Base-by-base conservation (phyloP, 2,329 filamentous ascomycete genomes). In the Magnaporthiopsis incrustans region DNA sequence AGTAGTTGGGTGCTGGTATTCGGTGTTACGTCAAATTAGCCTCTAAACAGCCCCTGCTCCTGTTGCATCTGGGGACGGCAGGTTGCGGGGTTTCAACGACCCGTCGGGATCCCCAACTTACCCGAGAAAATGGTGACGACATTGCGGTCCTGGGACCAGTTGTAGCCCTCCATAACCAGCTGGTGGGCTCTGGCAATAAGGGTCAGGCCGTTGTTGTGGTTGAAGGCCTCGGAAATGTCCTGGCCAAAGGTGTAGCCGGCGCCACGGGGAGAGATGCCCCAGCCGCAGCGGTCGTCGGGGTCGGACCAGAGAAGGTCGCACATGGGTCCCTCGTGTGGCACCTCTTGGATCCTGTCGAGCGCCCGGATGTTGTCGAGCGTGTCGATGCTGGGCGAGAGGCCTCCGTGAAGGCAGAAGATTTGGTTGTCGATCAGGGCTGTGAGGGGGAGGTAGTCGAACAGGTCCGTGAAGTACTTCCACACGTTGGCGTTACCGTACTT, bases 401-500 rank as follows among this genome's bases (percentile, higher is more conserved):
- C 95, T 71, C 95, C 95, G 82, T 99, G 95, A 66, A 99, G 89
- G 79, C 95, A 99, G 80, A 99, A 96, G 74, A 99, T 97, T 81
- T 98, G 94, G 81, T 97, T 97, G 79, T 99, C 94, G 77, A 99
- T 97, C 72, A 99, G 87, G 70, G 95, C 95, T 68, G 94, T 97
- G 70, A 99, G 86, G 69, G 95, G 94, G 56, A 99, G 90, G 81
- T 95, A 99, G 80, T 99, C 95, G 80, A 99, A 99, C 64, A 99
- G 89, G 77, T 99, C 94, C 74, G 93, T 97, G 77, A 97, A 99
- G 76, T 92, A 97, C 82, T 97, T 97, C 95, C 95, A 99, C 68
- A 99, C 95, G 71, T 97, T 98, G 67, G 95, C 94, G 74, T 97
- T 98, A 77, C 95, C 95, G 76, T 99, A 99, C 81, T 99, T 99